Evolutionary conservation across 257 asterid genomes (phyloP).

Genomic region (Nicotiana knightiana): DNA sequence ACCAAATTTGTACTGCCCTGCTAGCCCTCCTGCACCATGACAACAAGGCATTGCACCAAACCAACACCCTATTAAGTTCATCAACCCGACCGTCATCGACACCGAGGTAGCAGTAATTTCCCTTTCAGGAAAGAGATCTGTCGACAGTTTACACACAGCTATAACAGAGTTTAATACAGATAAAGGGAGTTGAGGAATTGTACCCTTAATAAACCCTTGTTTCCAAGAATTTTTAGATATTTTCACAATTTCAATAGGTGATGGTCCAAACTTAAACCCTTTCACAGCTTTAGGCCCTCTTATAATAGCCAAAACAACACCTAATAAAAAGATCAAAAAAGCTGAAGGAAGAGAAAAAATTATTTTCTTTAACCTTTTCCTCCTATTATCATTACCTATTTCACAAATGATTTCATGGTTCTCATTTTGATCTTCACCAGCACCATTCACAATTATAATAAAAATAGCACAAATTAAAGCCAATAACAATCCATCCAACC

Average conservation of each 20-base stretch:
- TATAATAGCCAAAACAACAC: conserved; percentile 45
- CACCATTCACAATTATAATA: conserved; percentile 48
- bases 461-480: conserved; percentile 56
- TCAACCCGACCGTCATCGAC: conserved; percentile 61
- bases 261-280: conserved; percentile 61
- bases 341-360: conserved; percentile 61
- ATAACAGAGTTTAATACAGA: conserved; percentile 70
- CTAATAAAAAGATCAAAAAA: conserved; percentile 45
- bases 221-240: conserved; percentile 63
- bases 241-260: conserved; percentile 30
- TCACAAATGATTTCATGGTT: conserved; percentile 11
- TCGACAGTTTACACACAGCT: conserved; percentile 70
- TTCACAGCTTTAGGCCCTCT: conserved; percentile 59
- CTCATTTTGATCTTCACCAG: conserved; percentile 35
- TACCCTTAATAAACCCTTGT: conserved; percentile 70
- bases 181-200: conserved; percentile 68
- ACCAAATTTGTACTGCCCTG: conserved; percentile 82
- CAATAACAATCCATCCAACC: conserved; percentile 63
- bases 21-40: conserved; percentile 86
- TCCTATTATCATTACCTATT: background rate
- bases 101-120: conserved; percentile 58
- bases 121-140: conserved; percentile 64
- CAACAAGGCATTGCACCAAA: conserved; percentile 84
- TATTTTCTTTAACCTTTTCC: conserved; percentile 19
- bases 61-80: conserved; percentile 79